These are phyloP conservation scores for Barnettozyma botsteinii DNA, from an alignment of 805 yeast species.

Conservation along the genomic window DNA sequence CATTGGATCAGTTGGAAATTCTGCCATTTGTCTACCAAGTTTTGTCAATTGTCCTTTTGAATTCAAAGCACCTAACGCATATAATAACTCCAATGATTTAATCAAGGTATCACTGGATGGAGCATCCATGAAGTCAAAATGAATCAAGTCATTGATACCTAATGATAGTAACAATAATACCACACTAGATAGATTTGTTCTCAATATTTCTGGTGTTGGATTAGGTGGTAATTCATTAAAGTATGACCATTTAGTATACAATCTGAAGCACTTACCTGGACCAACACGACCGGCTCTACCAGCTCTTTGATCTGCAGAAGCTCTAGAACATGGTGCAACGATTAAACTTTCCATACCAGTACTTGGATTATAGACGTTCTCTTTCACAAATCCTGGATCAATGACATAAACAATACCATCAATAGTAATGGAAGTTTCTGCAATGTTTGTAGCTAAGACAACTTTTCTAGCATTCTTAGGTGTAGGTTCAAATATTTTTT, in stretches of 20 bases:
- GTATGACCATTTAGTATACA: constrained; percentile 81
- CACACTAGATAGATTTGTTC: constrained; percentile 75
- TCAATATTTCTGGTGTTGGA: constrained; percentile 87
- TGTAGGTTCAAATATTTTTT: constrained; percentile 79
- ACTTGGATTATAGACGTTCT: constrained; percentile 80
- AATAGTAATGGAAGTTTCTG: constrained; percentile 93
- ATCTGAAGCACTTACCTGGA: constrained; percentile 90
- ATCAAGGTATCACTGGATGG: constrained; percentile 73
- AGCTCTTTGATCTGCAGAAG: constrained; percentile 94
- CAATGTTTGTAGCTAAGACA: constrained; percentile 92
- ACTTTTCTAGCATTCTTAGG: constrained; percentile 77
- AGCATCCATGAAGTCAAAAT: constrained; percentile 87
- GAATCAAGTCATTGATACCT: constrained; percentile 76
- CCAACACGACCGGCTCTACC: constrained; percentile 99
- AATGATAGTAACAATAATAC: constrained; percentile 72
- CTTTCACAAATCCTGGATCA: constrained; percentile 93
- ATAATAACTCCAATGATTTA: constrained; percentile 74
- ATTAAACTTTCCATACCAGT: constrained; percentile 85
- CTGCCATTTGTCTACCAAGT: constrained; percentile 81
- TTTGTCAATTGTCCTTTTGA: constrained; percentile 72
- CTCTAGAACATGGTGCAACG: constrained; percentile 86
- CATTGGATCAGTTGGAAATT: constrained; percentile 89
- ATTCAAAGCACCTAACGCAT: constrained; percentile 81
- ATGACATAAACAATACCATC: constrained; percentile 94
- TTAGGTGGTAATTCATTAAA: constrained; percentile 68